Percentiles rank a stretch among this genome's conserved stretches.
phyloP scores from a whole-genome alignment of 257 asterid genomes.

The Nicotiana paniculata region DNA sequence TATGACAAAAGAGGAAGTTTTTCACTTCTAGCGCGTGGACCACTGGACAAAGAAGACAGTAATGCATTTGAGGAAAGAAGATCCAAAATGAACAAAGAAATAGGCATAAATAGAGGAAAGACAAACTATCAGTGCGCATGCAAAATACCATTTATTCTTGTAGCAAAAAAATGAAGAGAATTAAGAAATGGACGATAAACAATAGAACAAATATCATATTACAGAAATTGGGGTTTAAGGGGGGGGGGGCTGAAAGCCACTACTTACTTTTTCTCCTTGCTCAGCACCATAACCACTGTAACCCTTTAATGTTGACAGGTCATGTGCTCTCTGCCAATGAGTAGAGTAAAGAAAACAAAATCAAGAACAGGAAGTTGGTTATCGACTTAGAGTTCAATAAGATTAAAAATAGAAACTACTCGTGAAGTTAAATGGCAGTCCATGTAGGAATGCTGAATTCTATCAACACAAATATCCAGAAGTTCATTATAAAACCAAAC shows the following conservation, averaged over 20 bases:
- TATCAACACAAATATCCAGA: not conserved
- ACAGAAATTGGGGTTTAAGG: not conserved
- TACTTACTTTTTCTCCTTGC: conserved; percentile 86
- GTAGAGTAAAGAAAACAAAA: conserved; percentile 7
- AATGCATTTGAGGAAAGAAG: not conserved
- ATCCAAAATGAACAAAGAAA: not conserved
- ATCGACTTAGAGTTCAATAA: not conserved
- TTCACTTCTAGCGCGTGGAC: not conserved
- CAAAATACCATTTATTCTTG: not conserved
- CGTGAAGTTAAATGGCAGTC: not conserved
- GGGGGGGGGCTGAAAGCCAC: not conserved
- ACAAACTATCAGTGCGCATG: not conserved
- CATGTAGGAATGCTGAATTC: not conserved
- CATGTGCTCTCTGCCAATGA: conserved; percentile 55
- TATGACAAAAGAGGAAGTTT: not conserved
- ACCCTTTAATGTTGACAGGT: conserved; percentile 73
- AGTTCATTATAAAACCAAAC: not conserved
- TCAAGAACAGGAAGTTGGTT: conserved; percentile 2
- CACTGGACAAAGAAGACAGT: not conserved
- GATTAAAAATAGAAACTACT: not conserved
- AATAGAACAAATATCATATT: not conserved
- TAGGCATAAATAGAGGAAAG: not conserved
- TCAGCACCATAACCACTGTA: conserved; percentile 97
- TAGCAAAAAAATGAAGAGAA: conserved; percentile 11
- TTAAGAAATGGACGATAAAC: not conserved